Evolutionary conservation across 176 grass and related monocot genomes (phyloP).

Genomic region (Avena atlantica): DNA sequence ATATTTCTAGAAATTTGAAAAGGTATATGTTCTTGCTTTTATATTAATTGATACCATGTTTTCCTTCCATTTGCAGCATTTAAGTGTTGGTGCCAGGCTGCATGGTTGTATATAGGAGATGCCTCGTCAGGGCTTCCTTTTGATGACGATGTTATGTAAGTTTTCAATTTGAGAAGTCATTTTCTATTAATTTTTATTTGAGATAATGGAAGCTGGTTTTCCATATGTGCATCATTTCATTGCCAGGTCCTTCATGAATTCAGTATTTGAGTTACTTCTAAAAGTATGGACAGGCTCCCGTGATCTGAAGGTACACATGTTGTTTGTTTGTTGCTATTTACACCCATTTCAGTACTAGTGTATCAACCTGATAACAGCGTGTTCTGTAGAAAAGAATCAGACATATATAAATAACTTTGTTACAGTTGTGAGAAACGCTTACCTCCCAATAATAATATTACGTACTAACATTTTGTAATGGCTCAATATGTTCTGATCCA

Average conservation of each 20-base stretch:
- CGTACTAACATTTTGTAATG: no score
- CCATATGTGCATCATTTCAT: conserved; percentile 34
- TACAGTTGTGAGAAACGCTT: conserved; percentile 21
- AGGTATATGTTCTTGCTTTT: conserved; percentile 31
- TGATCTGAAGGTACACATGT: conserved; percentile 73
- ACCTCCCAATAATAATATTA: conserved; percentile 1
- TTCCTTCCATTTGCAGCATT: conserved; percentile 67
- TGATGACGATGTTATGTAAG: conserved; percentile 97
- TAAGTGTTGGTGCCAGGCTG: conserved; percentile 97
- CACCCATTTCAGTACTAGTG: conserved; percentile 6
- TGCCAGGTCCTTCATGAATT: conserved; percentile 98
- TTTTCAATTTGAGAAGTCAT: conserved; percentile 21
- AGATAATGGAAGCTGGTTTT: conserved; percentile 39
- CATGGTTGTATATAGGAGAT: conserved; percentile 86
- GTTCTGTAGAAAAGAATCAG: conserved; percentile 8
- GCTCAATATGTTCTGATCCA: conserved; percentile 10
- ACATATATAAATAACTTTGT: conserved; percentile 11
- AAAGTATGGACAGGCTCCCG: conserved; percentile 92
- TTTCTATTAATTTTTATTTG: conserved; percentile 9
- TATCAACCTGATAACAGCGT: conserved; percentile 5
- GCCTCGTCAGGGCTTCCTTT: conserved; percentile 68
- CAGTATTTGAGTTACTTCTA: conserved; percentile 89
- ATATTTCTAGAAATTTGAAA: conserved; percentile 34
- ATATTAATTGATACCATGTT: conserved; percentile 10
- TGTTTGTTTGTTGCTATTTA: conserved; percentile 28